Evolutionary conservation across 179 eudicot genomes (phyloP).

Genomic region (Patellifolia procumbens): DNA sequence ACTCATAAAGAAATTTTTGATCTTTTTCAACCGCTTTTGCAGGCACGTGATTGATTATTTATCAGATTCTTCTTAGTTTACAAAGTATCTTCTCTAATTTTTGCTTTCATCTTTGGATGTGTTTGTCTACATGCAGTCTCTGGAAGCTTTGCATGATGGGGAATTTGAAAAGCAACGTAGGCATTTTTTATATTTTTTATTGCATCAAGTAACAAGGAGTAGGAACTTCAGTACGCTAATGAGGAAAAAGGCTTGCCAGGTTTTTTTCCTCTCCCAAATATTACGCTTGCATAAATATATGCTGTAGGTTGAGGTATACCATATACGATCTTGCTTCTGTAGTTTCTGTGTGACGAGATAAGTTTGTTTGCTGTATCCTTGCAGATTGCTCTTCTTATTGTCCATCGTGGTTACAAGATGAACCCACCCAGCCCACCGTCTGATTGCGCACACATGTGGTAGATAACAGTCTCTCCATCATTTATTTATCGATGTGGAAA

Average conservation of each 20-base stretch:
- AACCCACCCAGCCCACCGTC: conserved; percentile 95
- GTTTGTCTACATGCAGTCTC: conserved; percentile 53
- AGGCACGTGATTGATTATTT: conserved; percentile 51
- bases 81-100: neutral
- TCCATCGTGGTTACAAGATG: conserved; percentile 92
- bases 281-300: neutral
- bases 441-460: conserved; percentile 99
- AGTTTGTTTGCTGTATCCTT: conserved; percentile 21
- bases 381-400: conserved; percentile 92
- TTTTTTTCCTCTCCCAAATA: conserved; percentile 21
- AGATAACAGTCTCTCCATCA: conserved; percentile 25
- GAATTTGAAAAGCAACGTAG: conserved; percentile 97
- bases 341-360: conserved; percentile 5
- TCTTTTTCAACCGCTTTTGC: conserved; percentile 86
- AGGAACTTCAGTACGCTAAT: conserved; percentile 91
- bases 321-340: neutral
- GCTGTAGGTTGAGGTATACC: conserved; percentile 10
- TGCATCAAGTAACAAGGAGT: conserved; percentile 97
- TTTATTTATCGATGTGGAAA: conserved; percentile 13
- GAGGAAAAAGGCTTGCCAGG: conserved; percentile 99
- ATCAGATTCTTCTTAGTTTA: conserved; percentile 21
- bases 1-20: conserved; percentile 95
- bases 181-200: conserved; percentile 78
- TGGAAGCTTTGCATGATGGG: conserved; percentile 96
- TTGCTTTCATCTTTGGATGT: conserved; percentile 10